These are phyloP conservation scores for Penicillium sp. DNA, from an alignment of 2,329 filamentous ascomycete species.

Conservation along the genomic window DNA sequence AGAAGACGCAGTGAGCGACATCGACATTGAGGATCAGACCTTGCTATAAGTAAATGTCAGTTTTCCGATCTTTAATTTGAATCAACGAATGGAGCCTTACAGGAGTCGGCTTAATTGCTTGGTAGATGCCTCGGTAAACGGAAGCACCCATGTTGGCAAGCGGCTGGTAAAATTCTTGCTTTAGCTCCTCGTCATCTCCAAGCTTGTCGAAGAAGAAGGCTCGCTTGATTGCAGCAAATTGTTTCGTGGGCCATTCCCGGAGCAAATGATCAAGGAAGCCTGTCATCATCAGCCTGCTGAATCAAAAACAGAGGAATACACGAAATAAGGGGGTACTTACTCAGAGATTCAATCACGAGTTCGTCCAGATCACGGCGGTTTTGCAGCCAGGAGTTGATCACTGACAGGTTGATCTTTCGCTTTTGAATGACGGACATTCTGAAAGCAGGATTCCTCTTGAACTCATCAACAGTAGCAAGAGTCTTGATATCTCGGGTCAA, in stretches of 20 bases:
- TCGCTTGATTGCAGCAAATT: conserved; percentile 70
- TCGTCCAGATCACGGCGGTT: conserved; percentile 61
- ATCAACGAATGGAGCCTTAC: conserved; percentile 34
- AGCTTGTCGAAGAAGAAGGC: conserved; percentile 67
- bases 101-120: conserved; percentile 74
- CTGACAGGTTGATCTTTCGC: conserved; percentile 60
- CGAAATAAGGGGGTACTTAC: conserved; percentile 38
- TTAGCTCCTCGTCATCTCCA: conserved; percentile 55
- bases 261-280: conserved; percentile 87
- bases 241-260: conserved; percentile 70
- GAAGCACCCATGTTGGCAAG: conserved; percentile 55
- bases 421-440: conserved; percentile 61
- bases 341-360: conserved; percentile 74
- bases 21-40: conserved; percentile 83
- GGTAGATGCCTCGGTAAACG: conserved; percentile 85
- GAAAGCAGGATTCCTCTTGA: conserved; percentile 39
- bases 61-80: not conserved
- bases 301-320: not conserved
- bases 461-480: conserved; percentile 37
- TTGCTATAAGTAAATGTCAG: conserved; percentile 40
- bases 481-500: conserved; percentile 44
- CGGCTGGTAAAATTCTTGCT: conserved; percentile 28
- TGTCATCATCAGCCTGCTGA: conserved; percentile 25
- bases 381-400: conserved; percentile 65
- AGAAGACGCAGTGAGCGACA: conserved; percentile 89